Base-by-base conservation (phyloP, 768 basidiomycete genomes). In the Multifurca ochricompacta region DNA sequence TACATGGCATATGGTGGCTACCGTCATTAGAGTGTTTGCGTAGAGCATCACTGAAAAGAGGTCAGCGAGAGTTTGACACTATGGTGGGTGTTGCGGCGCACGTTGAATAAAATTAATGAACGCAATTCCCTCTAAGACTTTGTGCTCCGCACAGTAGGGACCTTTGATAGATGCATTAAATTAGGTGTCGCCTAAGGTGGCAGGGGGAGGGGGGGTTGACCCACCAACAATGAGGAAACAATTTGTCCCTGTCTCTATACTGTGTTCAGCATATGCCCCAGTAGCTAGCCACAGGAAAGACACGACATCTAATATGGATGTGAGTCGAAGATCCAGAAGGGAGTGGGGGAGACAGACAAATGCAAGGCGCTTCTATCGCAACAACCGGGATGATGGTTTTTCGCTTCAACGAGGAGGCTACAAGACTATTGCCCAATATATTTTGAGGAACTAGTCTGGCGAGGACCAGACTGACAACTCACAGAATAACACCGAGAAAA, bases 1-100 rank as follows among this genome's bases (percentile, higher is more conserved):
- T 40, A 57, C 45, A 34, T 57, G 56, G n/a, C 56, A 57, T 47
- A 57, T 57, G 23, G 51, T 57, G 27, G 56, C 56, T 18, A 57
- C 56, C 6, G 56, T 57, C 49, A 57, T 52, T 14, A 57, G 10
- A n/a, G 56, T 57, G 18, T 57, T 57, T 18, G 56, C 37, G 13
- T 57, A 57, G 19, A 57, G 50, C 56, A 57, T 57, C 44, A 57
- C 56, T 57, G 11, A 21, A 14, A 32, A 28, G 18, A 9, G 4
- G 32, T 57, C 39, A 52, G 41, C 23, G n/a, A 23, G 14, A 40
- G n/a, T 47, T 14, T 35, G 43, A 31, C 10, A 25, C 14, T 21
- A n/a, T 34, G 16, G 21, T 8, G 6, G 1, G 34, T 18, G 30
- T 34, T 23, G 27, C 27, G 30, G 18, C 50, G 56, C 40, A 57